These are phyloP conservation scores for Tulasnella sp. DNA, from an alignment of 768 basidiomycete species.

Conservation along the genomic window DNA sequence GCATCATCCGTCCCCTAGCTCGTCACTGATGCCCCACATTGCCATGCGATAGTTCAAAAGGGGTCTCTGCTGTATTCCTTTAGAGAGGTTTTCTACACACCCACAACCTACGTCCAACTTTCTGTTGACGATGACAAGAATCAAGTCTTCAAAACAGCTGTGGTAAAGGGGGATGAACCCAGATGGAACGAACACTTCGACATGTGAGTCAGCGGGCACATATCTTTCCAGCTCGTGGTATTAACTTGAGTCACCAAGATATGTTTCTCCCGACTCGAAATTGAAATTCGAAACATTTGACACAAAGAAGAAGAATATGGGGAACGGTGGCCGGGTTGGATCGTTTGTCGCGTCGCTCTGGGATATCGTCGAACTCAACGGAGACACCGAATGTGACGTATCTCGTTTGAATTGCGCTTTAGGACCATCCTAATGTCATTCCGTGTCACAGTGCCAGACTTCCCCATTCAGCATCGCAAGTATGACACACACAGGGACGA, in stretches of 20 bases:
- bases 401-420: neutral
- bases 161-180: constrained; percentile 24
- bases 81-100: constrained; percentile 9
- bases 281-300: constrained; percentile 16
- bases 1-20: neutral
- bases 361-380: constrained; percentile 3
- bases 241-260: neutral
- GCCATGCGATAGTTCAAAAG: neutral
- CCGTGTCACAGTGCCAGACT: neutral
- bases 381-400: neutral
- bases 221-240: neutral
- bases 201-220: constrained; percentile 13
- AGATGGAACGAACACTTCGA: constrained; percentile 28
- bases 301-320: neutral
- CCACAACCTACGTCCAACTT: neutral
- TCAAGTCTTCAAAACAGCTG: constrained; percentile 6
- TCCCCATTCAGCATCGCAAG: neutral
- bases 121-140: constrained; percentile 7
- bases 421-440: neutral
- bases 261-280: neutral
- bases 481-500: neutral
- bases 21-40: neutral
- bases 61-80: constrained; percentile 9
- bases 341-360: neutral
- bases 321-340: constrained; percentile 12